phyloP scores from a whole-genome alignment of 495 filamentous ascomycete species.

The Lasiosphaeria ovina region DNA sequence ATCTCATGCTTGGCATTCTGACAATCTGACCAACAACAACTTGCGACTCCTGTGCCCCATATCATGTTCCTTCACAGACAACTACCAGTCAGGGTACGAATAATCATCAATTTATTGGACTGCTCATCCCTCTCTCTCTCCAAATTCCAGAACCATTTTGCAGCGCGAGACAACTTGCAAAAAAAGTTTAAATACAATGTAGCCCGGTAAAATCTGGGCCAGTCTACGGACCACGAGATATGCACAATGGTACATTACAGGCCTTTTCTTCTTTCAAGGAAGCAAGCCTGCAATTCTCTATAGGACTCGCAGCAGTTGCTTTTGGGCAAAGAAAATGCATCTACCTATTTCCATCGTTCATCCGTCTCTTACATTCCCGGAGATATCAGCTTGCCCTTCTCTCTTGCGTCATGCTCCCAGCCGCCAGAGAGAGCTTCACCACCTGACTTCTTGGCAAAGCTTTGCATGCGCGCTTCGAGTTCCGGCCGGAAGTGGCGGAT shows the following conservation, averaged over 20 bases:
- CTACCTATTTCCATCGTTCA: no score
- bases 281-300: neutral
- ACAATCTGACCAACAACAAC: neutral
- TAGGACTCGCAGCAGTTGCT: neutral
- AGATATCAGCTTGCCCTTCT: slow-evolving; percentile 78
- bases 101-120: no score
- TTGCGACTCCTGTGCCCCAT: neutral
- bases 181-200: slow-evolving; percentile 11
- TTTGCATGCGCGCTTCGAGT: slow-evolving; percentile 81
- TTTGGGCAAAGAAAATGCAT: no score
- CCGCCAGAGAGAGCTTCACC: slow-evolving; percentile 78
- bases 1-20: neutral
- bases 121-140: no score
- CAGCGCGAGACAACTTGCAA: no score
- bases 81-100: no score
- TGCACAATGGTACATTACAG: slow-evolving; percentile 13
- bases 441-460: slow-evolving; percentile 66
- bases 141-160: no score
- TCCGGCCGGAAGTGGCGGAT: slow-evolving; percentile 98
- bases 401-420: slow-evolving; percentile 72
- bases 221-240: slow-evolving; percentile 5
- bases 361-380: slow-evolving; percentile 69
- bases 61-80: no score
- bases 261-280: neutral
- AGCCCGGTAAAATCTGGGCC: neutral